Evolutionary conservation across 495 filamentous ascomycete genomes (phyloP).

Genomic region (Neurospora tetrasperma): DNA sequence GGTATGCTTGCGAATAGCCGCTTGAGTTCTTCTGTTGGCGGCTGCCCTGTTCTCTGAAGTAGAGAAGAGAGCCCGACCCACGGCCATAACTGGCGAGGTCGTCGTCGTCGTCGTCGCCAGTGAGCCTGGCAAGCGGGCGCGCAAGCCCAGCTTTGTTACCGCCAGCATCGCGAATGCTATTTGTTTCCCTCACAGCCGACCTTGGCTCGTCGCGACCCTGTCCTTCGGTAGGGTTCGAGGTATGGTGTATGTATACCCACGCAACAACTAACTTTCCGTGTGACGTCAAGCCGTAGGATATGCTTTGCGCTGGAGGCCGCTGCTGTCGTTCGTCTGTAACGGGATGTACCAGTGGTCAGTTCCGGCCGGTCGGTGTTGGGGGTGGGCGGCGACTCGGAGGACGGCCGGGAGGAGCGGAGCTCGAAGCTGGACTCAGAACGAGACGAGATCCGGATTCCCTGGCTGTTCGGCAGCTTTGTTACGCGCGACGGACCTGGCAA

Average conservation of each 20-base stretch:
- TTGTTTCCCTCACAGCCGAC: background rate
- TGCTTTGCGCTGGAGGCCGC: background rate
- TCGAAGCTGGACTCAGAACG: background rate
- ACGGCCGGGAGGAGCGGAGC: background rate
- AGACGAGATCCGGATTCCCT: background rate
- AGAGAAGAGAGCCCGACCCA: background rate
- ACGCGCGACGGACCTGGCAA: background rate
- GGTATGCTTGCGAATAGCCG: background rate
- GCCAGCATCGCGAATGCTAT: background rate
- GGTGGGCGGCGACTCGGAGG: background rate
- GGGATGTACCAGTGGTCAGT: background rate
- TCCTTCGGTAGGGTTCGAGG: background rate
- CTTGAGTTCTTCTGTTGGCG: background rate
- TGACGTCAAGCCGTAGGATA: background rate
- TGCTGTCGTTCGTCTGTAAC: background rate
- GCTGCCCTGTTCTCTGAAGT: background rate
- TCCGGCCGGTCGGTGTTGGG: background rate
- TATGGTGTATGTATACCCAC: background rate
- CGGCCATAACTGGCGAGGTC: background rate
- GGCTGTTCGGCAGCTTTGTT: background rate
- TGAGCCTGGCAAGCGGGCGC: conserved; percentile 5
- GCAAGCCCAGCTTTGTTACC: conserved; percentile 2
- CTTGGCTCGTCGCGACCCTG: background rate
- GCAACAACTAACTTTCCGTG: background rate
- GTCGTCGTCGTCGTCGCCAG: conserved; percentile 3